phyloP scores from a whole-genome alignment of 495 filamentous ascomycete genomes.

The Amorphotheca resinae region DNA sequence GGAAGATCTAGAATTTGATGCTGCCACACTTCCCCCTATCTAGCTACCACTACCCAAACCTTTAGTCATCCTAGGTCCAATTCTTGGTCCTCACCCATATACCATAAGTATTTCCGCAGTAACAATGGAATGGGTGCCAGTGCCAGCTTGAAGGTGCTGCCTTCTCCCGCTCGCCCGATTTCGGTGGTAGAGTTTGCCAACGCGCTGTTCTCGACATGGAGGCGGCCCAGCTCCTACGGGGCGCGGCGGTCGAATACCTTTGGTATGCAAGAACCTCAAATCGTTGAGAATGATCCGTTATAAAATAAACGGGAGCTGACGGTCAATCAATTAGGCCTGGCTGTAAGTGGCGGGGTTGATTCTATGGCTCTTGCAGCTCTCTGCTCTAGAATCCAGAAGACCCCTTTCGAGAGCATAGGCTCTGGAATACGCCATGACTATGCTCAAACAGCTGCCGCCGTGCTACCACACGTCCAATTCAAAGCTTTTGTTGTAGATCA shows the following conservation, averaged over 20 bases:
- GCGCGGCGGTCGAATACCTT: background rate
- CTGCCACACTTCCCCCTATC: too few relatives aligned
- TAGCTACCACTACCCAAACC: too few relatives aligned
- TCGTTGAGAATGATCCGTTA: background rate
- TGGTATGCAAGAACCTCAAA: too few relatives aligned
- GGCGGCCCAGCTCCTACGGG: background rate
- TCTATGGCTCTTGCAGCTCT: slow-evolving; percentile 87
- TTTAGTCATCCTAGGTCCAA: too few relatives aligned
- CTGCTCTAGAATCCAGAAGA: slow-evolving; percentile 36
- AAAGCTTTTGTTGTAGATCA: slow-evolving; percentile 72
- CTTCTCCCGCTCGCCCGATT: slow-evolving; percentile 1
- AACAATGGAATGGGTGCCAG: background rate
- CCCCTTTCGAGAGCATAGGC: background rate
- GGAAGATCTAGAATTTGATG: background rate
- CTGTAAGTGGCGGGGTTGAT: slow-evolving; percentile 86
- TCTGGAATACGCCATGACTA: background rate
- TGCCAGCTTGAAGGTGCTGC: background rate
- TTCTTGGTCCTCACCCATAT: background rate
- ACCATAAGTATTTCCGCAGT: background rate
- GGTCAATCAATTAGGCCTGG: slow-evolving; percentile 44
- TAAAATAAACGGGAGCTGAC: background rate
- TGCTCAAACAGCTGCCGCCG: background rate
- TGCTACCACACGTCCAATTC: slow-evolving; percentile 26
- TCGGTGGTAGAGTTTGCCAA: slow-evolving; percentile 7
- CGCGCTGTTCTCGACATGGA: slow-evolving; percentile 5